Percentiles rank a stretch among this genome's conserved stretches.
These are phyloP conservation scores for Chlorella sp. DNA, from an alignment of 139 green algal genomes.

Conservation along the genomic window DNA sequence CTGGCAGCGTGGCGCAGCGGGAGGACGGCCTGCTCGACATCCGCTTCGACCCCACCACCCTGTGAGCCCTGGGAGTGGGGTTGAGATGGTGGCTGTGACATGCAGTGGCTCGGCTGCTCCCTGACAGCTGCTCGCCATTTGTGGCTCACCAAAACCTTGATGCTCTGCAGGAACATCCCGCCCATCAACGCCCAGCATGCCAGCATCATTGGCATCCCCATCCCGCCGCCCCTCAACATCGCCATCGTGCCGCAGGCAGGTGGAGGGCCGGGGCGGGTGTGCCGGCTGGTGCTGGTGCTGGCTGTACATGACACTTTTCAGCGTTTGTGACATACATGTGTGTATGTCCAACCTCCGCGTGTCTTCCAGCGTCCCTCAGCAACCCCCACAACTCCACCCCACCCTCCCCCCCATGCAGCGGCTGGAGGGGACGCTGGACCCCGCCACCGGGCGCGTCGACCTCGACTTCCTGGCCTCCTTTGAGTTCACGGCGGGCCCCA, in stretches of 20 bases:
- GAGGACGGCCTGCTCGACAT: conserved; percentile 22
- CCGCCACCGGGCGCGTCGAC: conserved; percentile 62
- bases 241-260: conserved; percentile 57
- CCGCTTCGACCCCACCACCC: conserved; percentile 37
- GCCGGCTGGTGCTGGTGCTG: too few species aligned
- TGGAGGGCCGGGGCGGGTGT: too few species aligned
- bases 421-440: conserved; percentile 74
- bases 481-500: conserved; percentile 64
- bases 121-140: too few species aligned
- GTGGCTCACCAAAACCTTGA: too few species aligned
- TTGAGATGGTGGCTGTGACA: too few species aligned
- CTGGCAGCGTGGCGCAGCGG: conserved; percentile 35
- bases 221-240: conserved; percentile 82
- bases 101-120: too few species aligned
- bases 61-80: conserved; percentile 21
- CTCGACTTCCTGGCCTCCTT: conserved; percentile 78
- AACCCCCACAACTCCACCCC: neutral
- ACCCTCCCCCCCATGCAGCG: neutral
- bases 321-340: too few species aligned
- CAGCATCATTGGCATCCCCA: conserved; percentile 72
- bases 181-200: conserved; percentile 69
- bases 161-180: conserved; percentile 64
- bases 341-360: too few species aligned
- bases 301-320: too few species aligned
- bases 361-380: neutral